Evolutionary conservation across 2,329 filamentous ascomycete species (phyloP).

Genomic region (Nannizziopsis arthrosporioides): DNA sequence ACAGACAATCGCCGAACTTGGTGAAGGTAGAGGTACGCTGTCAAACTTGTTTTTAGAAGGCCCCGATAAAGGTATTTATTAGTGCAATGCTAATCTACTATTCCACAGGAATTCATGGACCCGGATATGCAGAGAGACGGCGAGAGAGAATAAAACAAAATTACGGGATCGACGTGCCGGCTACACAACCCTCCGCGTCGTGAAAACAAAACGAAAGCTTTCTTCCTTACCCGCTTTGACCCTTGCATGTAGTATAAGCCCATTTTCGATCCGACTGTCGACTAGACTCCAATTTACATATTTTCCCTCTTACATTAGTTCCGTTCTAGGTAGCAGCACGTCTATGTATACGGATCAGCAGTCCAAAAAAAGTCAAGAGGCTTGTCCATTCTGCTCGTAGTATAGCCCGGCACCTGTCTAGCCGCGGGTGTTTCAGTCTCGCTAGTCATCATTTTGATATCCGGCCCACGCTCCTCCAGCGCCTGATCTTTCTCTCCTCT

Average conservation of each 20-base stretch:
- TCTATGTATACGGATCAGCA: too few species aligned
- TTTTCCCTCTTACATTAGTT: neutral
- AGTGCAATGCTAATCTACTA: constrained; percentile 11
- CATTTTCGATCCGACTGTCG: constrained; percentile 5
- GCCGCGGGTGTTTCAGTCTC: too few species aligned
- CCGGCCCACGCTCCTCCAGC: too few species aligned
- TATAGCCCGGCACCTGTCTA: too few species aligned
- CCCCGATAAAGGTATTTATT: neutral
- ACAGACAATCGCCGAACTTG: constrained; percentile 69
- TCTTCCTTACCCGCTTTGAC: neutral
- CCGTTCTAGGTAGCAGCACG: too few species aligned
- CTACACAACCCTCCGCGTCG: constrained; percentile 39
- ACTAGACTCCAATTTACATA: constrained; percentile 6
- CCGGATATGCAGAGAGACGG: constrained; percentile 76
- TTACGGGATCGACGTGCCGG: constrained; percentile 75
- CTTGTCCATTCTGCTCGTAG: too few species aligned
- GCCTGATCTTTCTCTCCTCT: too few species aligned
- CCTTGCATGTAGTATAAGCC: constrained; percentile 13
- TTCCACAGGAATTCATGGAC: constrained; percentile 58
- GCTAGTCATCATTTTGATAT: too few species aligned
- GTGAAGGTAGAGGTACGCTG: constrained; percentile 70
- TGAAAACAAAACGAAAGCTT: constrained; percentile 4
- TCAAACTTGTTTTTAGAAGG: neutral
- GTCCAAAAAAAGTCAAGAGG: too few species aligned
- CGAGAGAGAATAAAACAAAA: constrained; percentile 69